Conservation (phyloP, 2,329 filamentous ascomycete species). For the Allantophomopsis lycopodina region DNA sequence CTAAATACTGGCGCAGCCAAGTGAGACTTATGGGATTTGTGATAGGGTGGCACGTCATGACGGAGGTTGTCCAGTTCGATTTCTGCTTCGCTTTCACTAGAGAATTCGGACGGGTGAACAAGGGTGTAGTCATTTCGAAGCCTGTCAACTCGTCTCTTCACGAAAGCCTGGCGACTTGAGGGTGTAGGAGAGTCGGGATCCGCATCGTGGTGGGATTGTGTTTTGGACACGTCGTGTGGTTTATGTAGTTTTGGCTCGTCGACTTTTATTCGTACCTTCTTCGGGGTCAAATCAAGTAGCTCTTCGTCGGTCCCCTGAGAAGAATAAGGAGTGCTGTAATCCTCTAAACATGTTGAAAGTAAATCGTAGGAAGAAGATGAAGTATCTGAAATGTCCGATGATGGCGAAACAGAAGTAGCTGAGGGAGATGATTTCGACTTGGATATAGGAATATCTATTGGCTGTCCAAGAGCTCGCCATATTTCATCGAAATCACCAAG, state of each 20-base stretch:
- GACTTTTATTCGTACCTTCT: not conserved
- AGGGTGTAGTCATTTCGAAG: too few species aligned
- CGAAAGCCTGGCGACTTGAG: too few species aligned
- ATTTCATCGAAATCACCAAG: conserved; percentile 12
- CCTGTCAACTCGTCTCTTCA: too few species aligned
- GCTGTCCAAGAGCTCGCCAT: conserved; percentile 7
- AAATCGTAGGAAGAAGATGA: conserved; percentile 5
- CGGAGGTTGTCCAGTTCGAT: too few species aligned
- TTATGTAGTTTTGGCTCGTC: not conserved
- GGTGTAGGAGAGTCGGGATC: too few species aligned
- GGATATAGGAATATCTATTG: conserved; percentile 2
- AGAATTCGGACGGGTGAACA: too few species aligned
- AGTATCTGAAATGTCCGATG: conserved; percentile 1
- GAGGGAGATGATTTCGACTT: conserved; percentile 1
- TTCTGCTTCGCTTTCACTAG: too few species aligned
- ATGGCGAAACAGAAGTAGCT: not conserved
- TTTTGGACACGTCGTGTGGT: not conserved
- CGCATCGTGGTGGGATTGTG: not conserved
- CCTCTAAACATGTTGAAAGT: conserved; percentile 4
- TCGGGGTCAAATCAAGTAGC: not conserved
- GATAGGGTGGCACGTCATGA: too few species aligned
- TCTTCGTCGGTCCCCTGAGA: conserved; percentile 5
- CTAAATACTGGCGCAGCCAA: too few species aligned
- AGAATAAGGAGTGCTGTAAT: conserved; percentile 7
- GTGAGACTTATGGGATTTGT: too few species aligned